Conservation (phyloP, 257 asterid genomes). For the Solanum arcanum region DNA sequence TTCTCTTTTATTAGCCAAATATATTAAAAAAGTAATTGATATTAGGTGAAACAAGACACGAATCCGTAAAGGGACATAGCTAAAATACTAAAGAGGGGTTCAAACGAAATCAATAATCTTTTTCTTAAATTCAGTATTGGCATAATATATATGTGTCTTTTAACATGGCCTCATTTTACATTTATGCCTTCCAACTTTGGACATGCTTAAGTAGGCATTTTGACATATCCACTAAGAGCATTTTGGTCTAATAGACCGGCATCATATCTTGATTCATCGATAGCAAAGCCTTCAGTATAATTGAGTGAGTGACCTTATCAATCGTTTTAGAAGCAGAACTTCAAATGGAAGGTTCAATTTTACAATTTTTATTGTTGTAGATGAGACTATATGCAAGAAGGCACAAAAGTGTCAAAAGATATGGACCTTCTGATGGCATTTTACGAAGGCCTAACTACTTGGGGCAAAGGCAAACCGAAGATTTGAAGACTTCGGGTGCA, state of each 20-base stretch:
- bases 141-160: no score
- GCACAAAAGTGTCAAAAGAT: background rate
- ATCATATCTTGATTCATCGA: no score
- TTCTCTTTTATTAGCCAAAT: background rate
- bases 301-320: no score
- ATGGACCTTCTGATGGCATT: conserved; percentile 10
- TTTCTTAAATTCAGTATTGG: background rate
- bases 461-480: background rate
- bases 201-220: no score
- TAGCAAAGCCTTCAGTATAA: no score
- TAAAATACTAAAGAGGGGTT: background rate
- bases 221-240: no score
- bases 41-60: background rate
- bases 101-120: background rate
- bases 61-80: background rate
- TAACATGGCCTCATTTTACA: no score
- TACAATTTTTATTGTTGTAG: background rate
- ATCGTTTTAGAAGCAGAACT: no score
- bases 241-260: no score
- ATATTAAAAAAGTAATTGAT: background rate
- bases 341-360: no score
- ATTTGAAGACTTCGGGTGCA: no score
- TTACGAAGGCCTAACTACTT: conserved; percentile 2
- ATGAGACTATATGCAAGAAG: conserved; percentile 10
- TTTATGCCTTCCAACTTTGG: no score